Evolutionary conservation across 371 early-diverging fungal species (phyloP), one percentile per base, ranked within the genome.

Genomic region (Mucor racemosus): DNA sequence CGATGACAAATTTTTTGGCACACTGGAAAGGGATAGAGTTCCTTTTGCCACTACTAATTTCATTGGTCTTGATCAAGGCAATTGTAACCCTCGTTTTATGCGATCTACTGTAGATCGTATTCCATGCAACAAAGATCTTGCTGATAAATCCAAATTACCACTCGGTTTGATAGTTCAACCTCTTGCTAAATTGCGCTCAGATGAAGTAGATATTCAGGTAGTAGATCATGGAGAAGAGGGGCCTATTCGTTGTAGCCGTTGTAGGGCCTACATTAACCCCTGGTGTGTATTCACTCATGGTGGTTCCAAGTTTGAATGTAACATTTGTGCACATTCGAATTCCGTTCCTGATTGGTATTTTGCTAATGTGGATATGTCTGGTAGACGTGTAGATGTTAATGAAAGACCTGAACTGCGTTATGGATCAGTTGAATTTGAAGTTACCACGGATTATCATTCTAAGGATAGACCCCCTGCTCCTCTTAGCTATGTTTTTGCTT

Each of bases 241-340:
- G 0, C 99, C 99, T 3, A 78, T 95, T 6, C 88, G 99, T 31
- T 99, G 99, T 76, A 78, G 79, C 35, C 90, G 98, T 5, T 99
- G 99, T 86, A 90, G 93, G 60, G 94, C 94, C 7, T 99, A 99
- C 72, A 91, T 98, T 74, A 98, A 97, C 69, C 96, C 97, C 2
- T 90, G 88, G 81, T 91, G 95, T 72, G 76, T 78, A 14, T 99
- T 97, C 72, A 86, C 91, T 14, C 91, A 95, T 38, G 98, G 98
- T 4, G 99, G 99, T 10, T 84, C 93, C 21, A 85, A 86, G 58
- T 98, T 92, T 76, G 83, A 92, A 41, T 99, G 99, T 76, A 98
- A 96, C 72, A 80, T 98, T 64, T 99, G 99, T 75, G 70, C 82
- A 26, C 91, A 91, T 72, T 90, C 91, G 46, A 99, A 95, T 71